Conservation (phyloP, 2,329 filamentous ascomycete genomes). For the Epichloe bromicola region DNA sequence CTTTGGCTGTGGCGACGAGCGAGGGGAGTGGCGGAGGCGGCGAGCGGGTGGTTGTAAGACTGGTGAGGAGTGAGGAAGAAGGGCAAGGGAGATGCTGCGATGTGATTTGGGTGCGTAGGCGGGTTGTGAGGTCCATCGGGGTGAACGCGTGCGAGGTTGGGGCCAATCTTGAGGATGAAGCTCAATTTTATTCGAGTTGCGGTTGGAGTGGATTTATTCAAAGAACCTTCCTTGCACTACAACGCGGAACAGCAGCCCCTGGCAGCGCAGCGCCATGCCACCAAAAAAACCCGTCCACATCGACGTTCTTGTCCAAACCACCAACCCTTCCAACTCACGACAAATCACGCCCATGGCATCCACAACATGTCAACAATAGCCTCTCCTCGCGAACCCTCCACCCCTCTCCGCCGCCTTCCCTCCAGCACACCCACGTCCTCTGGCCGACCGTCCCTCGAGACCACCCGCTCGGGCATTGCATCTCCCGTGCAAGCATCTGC, state of each 20-base stretch:
- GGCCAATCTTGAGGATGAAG: no score
- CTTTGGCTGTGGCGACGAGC: constrained; percentile 65
- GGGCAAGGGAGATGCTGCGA: constrained; percentile 40
- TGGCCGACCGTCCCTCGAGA: constrained; percentile 59
- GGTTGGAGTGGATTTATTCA: no score
- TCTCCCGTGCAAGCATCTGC: constrained; percentile 32
- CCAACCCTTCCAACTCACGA: not conserved
- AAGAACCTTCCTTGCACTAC: no score
- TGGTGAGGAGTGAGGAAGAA: constrained; percentile 46
- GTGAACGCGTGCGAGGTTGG: no score
- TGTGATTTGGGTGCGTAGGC: constrained; percentile 30
- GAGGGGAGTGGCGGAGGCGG: constrained; percentile 52
- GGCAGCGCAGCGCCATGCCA: no score
- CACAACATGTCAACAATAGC: constrained; percentile 50
- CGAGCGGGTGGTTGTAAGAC: constrained; percentile 43
- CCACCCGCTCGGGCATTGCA: constrained; percentile 43
- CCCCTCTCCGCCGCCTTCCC: constrained; percentile 45
- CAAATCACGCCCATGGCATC: not conserved
- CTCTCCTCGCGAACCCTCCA: constrained; percentile 44
- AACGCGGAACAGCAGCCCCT: no score
- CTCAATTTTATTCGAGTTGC: no score
- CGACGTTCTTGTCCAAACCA: not conserved
- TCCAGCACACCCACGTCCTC: constrained; percentile 57
- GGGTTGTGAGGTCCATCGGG: constrained; percentile 12
- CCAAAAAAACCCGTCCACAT: no score